Percentiles rank a stretch among this genome's conserved stretches.
Evolutionary conservation across 169 alveolate genomes (phyloP).

Genomic region (Plasmodium chabaudi): DNA sequence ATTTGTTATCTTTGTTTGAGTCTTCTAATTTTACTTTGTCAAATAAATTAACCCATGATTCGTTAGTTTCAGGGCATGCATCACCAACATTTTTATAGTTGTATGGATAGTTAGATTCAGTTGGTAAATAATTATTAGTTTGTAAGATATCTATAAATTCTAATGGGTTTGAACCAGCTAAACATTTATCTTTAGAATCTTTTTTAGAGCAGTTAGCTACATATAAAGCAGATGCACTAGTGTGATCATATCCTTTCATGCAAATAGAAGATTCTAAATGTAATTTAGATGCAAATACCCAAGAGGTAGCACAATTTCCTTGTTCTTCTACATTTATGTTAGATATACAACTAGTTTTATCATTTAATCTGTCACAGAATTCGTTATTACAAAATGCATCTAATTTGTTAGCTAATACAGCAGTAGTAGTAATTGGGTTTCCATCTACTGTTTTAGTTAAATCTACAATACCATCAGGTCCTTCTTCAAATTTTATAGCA

Average conservation of each 20-base stretch:
- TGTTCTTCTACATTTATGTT: constrained; percentile 4
- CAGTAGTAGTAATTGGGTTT: not conserved
- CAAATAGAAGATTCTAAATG: constrained; percentile 22
- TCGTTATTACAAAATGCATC: constrained; percentile 2
- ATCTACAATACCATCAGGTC: not conserved
- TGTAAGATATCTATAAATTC: constrained; percentile 16
- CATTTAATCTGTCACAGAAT: constrained; percentile 14
- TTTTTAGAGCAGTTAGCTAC: constrained; percentile 7
- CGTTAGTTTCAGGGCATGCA: constrained; percentile 3
- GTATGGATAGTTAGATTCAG: constrained; percentile 6
- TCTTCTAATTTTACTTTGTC: not conserved
- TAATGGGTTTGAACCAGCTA: not conserved
- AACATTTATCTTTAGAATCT: constrained; percentile 2
- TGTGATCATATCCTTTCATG: constrained; percentile 16
- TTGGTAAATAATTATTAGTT: not conserved
- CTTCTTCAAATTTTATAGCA: not conserved
- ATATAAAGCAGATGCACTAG: constrained; percentile 7
- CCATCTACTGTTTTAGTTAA: not conserved
- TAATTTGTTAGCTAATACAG: no score
- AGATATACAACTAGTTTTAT: not conserved
- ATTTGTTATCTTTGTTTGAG: not conserved
- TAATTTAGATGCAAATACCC: constrained; percentile 20
- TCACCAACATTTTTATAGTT: not conserved
- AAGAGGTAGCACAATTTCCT: constrained; percentile 16
- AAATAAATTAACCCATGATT: not conserved